These are phyloP conservation scores for Spizellomyces punctatus DNA, from an alignment of 192 early-diverging fungal genomes.

Conservation along the genomic window DNA sequence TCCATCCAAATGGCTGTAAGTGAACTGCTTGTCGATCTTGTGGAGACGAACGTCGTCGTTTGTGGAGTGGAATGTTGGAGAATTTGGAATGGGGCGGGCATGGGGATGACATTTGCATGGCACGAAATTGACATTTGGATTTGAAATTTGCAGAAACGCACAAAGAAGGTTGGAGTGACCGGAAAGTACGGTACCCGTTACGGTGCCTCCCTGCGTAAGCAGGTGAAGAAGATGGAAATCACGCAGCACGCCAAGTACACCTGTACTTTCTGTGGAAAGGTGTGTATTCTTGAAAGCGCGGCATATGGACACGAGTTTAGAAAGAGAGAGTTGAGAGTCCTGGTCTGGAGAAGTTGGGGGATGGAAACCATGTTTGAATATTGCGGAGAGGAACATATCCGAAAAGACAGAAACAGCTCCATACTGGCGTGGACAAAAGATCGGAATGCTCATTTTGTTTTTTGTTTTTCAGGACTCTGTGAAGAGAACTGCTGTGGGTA, in stretches of 20 bases:
- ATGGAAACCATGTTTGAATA: neutral
- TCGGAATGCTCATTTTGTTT: neutral
- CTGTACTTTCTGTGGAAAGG: constrained; percentile 99
- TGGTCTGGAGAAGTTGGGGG: neutral
- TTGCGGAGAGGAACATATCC: no score
- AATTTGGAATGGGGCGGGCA: no score
- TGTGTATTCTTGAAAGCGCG: constrained; percentile 32
- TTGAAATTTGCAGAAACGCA: constrained; percentile 68
- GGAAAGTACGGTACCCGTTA: constrained; percentile 99
- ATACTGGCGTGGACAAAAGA: neutral
- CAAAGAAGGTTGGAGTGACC: constrained; percentile 98
- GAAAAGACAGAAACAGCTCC: no score
- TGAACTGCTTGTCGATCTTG: no score
- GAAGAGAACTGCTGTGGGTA: constrained; percentile 93
- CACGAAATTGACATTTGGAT: no score
- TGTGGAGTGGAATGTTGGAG: no score
- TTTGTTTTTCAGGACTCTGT: constrained; percentile 72
- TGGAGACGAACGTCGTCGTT: no score
- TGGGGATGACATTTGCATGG: no score
- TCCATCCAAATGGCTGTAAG: no score
- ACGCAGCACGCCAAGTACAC: constrained; percentile 99
- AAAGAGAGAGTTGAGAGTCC: constrained; percentile 8
- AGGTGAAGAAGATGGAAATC: constrained; percentile 98
- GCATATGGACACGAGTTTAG: constrained; percentile 1
- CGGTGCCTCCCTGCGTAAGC: constrained; percentile 98